Evolutionary conservation across 2,329 filamentous ascomycete genomes (phyloP).

Genomic region (Orbilia ellipsospora): DNA sequence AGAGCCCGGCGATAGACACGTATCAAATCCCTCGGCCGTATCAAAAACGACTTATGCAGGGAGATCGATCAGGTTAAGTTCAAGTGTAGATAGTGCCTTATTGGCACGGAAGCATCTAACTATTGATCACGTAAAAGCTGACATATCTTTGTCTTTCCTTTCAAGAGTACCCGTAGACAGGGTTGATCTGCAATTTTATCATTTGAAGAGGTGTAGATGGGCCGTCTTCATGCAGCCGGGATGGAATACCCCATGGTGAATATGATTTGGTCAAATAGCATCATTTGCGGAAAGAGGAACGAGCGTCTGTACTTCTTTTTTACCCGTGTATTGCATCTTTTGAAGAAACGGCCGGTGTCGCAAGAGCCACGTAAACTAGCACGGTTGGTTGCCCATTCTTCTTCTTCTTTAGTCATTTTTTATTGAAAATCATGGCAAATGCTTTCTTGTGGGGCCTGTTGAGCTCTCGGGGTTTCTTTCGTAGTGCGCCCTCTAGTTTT

Average conservation of each 20-base stretch:
- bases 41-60: too few species aligned
- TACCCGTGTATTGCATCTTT: too few species aligned
- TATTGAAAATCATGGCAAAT: not conserved
- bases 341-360: not conserved
- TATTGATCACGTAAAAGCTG: constrained; percentile 14
- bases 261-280: not conserved
- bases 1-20: too few species aligned
- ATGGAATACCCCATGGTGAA: not conserved
- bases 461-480: too few species aligned
- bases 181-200: not conserved
- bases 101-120: not conserved
- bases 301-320: too few species aligned
- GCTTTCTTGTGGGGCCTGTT: too few species aligned
- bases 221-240: not conserved
- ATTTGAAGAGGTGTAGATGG: not conserved
- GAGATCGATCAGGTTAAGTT: too few species aligned
- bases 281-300: too few species aligned
- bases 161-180: not conserved
- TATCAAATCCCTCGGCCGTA: too few species aligned
- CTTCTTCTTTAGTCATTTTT: not conserved
- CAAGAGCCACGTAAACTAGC: constrained; percentile 27
- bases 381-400: not conserved
- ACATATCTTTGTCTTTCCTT: constrained; percentile 3
- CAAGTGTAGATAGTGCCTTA: too few species aligned
- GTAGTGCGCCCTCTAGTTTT: too few species aligned